Base-by-base conservation (phyloP, 495 filamentous ascomycete species). In the Neurospora pannonica region DNA sequence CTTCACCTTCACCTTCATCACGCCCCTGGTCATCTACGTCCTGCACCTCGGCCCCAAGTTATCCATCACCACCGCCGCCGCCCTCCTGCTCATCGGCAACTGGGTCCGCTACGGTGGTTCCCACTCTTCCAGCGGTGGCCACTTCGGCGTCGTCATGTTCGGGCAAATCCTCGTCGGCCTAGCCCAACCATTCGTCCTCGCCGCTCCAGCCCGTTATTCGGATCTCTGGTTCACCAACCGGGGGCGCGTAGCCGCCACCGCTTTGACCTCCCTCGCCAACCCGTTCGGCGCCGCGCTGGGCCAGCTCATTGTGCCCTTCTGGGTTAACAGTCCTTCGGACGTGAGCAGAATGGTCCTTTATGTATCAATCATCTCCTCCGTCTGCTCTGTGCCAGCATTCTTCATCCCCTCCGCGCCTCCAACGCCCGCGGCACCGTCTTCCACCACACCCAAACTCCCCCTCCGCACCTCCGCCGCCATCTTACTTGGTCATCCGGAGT, bases 101-200 rank as follows among this genome's bases (percentile, higher is more conserved):
- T 97, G 95, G 94, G 90, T 99, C 77, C 92, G 96, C 74, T 97
- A 95, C 84, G 93, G 88, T 2, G 94, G 94, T 73, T 91, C 93
- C 5, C 87, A 87, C 76, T 81, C 82, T 19, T 77, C 79, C 37
- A 8, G 37, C 7, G 36, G 88, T 31, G 87, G 88, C 42, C 71
- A 74, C 11, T 97, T 93, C 77, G 90, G 91, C 11, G 86, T 92
- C 28, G 92, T 93, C 60, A 93, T 98, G 91, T 91, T 97, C 81
- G 96, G 95, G n/a, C 96, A 99, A 84, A 91, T 98, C 82, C 83
- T 99, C 21, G 93, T 91, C 43, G 96, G 96, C 1, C 84, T 97
- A 10, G 91, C 93, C 15, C 96, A 99, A 75, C 95, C 96, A 0
- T 98, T 98, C 82, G 94, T 97, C 39, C 89, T 98, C 6, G 89